Conservation (phyloP, 2,329 filamentous ascomycete species). For the Mycocentrospora acerina region DNA sequence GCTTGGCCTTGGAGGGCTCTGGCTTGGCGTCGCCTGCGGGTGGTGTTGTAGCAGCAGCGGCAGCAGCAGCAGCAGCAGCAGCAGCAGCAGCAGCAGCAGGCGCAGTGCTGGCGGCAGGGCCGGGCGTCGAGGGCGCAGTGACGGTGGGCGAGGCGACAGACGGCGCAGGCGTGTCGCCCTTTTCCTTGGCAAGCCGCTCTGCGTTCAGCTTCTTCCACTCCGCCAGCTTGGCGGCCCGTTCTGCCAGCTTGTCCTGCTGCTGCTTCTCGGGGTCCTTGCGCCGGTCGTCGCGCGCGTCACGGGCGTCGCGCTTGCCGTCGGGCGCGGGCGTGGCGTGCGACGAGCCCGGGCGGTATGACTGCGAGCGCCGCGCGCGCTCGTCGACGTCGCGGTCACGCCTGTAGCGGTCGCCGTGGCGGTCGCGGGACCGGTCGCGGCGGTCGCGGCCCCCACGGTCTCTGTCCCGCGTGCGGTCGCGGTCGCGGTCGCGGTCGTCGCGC, state of each 20-base stretch:
- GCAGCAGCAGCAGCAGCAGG: conserved; percentile 68
- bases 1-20: conserved; percentile 69
- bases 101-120: conserved; percentile 50
- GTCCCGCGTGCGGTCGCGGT: conserved; percentile 46
- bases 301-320: conserved; percentile 40
- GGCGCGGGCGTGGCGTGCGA: conserved; percentile 55
- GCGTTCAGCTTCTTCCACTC: conserved; percentile 77
- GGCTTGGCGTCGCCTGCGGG: conserved; percentile 35
- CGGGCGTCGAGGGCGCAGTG: conserved; percentile 70
- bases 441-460: conserved; percentile 23
- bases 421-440: conserved; percentile 57
- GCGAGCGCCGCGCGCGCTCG: conserved; percentile 70
- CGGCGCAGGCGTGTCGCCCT: conserved; percentile 63
- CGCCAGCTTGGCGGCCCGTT: conserved; percentile 50
- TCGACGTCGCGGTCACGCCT: conserved; percentile 64
- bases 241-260: conserved; percentile 26
- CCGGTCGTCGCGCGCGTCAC: conserved; percentile 56
- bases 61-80: conserved; percentile 64
- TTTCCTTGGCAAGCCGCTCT: conserved; percentile 58
- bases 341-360: conserved; percentile 59
- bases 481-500: conserved; percentile 52
- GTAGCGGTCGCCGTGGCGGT: conserved; percentile 51
- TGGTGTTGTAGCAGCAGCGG: conserved; percentile 48
- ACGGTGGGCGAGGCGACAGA: conserved; percentile 55
- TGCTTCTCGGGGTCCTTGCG: conserved; percentile 50